Conservation (phyloP, 2,329 filamentous ascomycete species). For the Catunica adiposa region DNA sequence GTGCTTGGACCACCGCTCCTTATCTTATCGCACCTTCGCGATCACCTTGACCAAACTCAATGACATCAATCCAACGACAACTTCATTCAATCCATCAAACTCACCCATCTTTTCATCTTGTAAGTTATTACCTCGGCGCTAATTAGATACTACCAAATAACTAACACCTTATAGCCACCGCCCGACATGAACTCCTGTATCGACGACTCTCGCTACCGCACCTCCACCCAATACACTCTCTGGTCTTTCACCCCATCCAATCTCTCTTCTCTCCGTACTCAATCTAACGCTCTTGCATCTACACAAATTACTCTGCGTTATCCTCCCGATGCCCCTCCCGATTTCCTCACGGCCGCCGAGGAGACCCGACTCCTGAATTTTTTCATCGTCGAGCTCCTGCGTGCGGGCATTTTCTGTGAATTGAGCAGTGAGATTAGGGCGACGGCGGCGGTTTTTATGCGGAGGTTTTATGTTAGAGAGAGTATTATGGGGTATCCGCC, state of each 20-base stretch:
- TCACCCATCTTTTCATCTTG: too few relatives aligned
- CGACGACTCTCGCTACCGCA: conserved; percentile 81
- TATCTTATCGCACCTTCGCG: too few relatives aligned
- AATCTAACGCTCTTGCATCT: conserved; percentile 62
- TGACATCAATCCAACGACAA: too few relatives aligned
- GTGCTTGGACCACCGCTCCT: too few relatives aligned
- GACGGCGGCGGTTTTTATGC: conserved; percentile 77
- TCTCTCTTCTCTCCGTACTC: conserved; percentile 53
- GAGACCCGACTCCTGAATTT: conserved; percentile 68
- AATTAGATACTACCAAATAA: too few relatives aligned
- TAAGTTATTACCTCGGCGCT: too few relatives aligned
- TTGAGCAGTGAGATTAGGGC: conserved; percentile 24
- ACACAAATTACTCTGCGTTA: conserved; percentile 41
- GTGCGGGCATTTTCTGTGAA: conserved; percentile 35
- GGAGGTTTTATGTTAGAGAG: conserved; percentile 90
- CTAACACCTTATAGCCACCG: too few relatives aligned
- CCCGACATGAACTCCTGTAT: conserved; percentile 8
- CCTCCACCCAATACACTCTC: conserved; percentile 75
- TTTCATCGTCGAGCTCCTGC: conserved; percentile 46
- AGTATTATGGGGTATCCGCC: conserved; percentile 94
- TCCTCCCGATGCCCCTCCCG: conserved; percentile 27
- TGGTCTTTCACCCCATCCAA: conserved; percentile 78
- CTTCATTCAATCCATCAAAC: too few relatives aligned
- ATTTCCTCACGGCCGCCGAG: conserved; percentile 69
- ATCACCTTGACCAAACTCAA: too few relatives aligned